Evolutionary conservation across 2,329 filamentous ascomycete genomes (phyloP), one percentile per base, ranked within the genome.

Genomic region (Escovopsis weberi): DNA sequence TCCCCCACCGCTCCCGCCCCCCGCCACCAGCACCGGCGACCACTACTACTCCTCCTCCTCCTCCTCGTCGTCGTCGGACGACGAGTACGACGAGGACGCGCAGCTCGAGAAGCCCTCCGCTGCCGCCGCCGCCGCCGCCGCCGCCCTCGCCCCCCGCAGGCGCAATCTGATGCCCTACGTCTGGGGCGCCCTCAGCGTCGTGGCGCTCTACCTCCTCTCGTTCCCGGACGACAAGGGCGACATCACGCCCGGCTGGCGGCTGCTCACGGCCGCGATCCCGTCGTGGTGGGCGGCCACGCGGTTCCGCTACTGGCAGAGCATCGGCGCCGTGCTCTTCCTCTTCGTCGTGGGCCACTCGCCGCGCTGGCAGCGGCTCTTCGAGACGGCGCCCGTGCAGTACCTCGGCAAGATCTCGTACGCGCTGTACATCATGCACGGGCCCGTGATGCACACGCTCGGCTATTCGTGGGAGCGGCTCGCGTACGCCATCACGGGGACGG

Each of bases 361-460:
- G 2, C 56, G 53, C 4, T 69, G 72, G 61, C 69, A 71, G 51
- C 57, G 59, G 15, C 59, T 75, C 44, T 75, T 78, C 57, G 69
- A 69, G 51, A 59, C 61, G 1, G 51, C 58, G 2, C 50, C 64
- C 12, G 61, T 75, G 3, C 73, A 76, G 52, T 79, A 78, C 55
- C 59, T 79, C 6, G 75, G 75, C 45, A 69, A 69, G 52, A 70
- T 79, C 49, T 77, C 72, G 41, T 80, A 75, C 52, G 68, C 72
- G 40, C 53, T 80, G 26, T 80, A 80, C 54, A 65, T 80, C 12
- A 70, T 78, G 61, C 75, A 80, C 53, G 72, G 74, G 1, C 70
- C 72, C 4, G 64, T 69, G 2, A 64, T 71, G 52, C 72, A 75
- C 50, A 66, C 66, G 2, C 50, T 70, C 15, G 73, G 73, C 10